Conservation (phyloP, 2,329 filamentous ascomycete species). For the Chaetoscypha palmicola region DNA sequence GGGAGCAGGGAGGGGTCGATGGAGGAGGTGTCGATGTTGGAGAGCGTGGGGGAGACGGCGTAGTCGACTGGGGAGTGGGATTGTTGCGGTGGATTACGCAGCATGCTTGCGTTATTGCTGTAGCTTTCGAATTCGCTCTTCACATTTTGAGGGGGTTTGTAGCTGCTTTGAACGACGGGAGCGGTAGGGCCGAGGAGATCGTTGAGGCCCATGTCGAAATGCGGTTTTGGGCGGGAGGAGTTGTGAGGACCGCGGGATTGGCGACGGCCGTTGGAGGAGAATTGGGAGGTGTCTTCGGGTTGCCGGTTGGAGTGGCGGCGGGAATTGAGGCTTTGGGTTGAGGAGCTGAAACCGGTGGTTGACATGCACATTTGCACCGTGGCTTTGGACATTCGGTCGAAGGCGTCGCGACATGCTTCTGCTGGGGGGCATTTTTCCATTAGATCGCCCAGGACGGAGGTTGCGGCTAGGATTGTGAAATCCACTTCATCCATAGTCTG, state of each 20-base stretch:
- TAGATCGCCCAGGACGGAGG: conserved; percentile 83
- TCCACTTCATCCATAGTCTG: conserved; percentile 93
- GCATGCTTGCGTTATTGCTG: not conserved
- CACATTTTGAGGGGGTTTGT: conserved; percentile 4
- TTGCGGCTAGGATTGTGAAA: conserved; percentile 88
- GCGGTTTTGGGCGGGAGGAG: conserved; percentile 22
- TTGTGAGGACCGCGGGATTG: conserved; percentile 12
- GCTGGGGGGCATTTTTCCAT: conserved; percentile 93
- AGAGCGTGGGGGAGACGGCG: conserved; percentile 24
- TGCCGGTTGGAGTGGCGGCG: conserved; percentile 12
- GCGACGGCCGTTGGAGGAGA: conserved; percentile 20
- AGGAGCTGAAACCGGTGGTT: conserved; percentile 43
- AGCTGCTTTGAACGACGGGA: not conserved
- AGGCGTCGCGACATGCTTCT: conserved; percentile 89
- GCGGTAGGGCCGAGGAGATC: conserved; percentile 24
- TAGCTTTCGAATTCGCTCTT: conserved; percentile 18
- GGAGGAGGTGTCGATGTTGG: conserved; percentile 21
- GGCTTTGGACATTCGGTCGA: conserved; percentile 89
- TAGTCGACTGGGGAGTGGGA: conserved; percentile 16
- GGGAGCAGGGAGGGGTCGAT: conserved; percentile 28
- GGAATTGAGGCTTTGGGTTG: conserved; percentile 22
- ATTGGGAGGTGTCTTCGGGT: conserved; percentile 1
- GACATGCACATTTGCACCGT: conserved; percentile 93
- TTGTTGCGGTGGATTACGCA: conserved; percentile 3
- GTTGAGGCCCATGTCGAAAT: conserved; percentile 30